Evolutionary conservation across 2,329 filamentous ascomycete species (phyloP).

Genomic region (Colletotrichum liriopes): DNA sequence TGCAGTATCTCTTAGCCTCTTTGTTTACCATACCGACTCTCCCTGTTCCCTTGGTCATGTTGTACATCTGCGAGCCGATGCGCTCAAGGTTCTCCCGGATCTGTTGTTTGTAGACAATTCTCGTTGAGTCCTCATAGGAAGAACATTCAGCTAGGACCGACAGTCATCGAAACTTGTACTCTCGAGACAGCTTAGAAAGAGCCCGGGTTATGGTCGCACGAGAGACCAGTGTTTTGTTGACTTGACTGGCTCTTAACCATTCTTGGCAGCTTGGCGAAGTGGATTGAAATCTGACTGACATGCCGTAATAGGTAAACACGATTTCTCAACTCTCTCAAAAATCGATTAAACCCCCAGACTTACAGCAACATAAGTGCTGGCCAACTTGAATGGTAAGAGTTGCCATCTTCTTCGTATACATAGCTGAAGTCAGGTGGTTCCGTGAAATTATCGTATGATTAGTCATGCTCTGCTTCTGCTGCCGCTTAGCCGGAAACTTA

Average conservation of each 20-base stretch:
- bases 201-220: background rate
- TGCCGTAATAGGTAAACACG: background rate
- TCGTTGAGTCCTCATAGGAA: background rate
- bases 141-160: background rate
- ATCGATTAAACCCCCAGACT: too few species aligned
- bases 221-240: background rate
- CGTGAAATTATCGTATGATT: conserved; percentile 10
- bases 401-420: background rate
- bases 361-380: background rate
- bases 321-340: too few species aligned
- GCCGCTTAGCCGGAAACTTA: conserved; percentile 16
- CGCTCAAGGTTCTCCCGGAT: background rate
- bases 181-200: background rate
- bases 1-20: background rate
- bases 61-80: background rate
- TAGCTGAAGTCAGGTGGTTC: background rate
- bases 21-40: background rate
- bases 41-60: background rate
- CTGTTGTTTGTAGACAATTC: background rate
- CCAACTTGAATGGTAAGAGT: background rate
- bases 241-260: background rate
- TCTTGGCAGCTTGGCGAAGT: conserved; percentile 12
- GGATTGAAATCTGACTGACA: background rate
- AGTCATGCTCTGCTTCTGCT: background rate
- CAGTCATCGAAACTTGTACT: too few species aligned